A percentile compares a stretch with the other conserved stretches of the same genome.
phyloP scores from a whole-genome alignment of 139 green algal genomes.

The Chlorella sp. region DNA sequence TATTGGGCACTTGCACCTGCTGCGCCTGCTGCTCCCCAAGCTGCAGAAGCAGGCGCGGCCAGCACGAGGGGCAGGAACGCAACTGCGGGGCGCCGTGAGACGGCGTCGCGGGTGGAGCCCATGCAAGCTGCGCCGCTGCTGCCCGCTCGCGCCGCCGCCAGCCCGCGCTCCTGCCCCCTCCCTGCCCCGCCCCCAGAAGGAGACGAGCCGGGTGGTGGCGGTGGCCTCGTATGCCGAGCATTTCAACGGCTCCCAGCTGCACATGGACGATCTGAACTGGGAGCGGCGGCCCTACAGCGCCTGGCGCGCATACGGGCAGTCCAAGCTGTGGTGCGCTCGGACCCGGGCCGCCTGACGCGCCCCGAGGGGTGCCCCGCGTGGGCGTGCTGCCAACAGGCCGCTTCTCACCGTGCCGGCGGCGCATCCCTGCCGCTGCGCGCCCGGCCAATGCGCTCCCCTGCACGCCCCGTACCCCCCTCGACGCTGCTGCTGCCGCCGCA shows the following conservation, averaged over 20 bases:
- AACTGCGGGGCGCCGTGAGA: constrained; percentile 17
- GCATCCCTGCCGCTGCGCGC: background rate
- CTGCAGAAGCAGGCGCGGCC: constrained; percentile 10
- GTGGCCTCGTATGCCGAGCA: constrained; percentile 31
- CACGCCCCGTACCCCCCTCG: background rate
- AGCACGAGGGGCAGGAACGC: background rate
- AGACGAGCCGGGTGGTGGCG: constrained; percentile 23
- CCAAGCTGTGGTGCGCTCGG: constrained; percentile 31
- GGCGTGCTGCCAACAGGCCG: background rate
- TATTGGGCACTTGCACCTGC: constrained; percentile 48
- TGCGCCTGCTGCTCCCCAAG: constrained; percentile 28
- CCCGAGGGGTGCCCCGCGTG: background rate
- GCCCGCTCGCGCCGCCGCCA: background rate
- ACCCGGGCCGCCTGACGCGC: background rate
- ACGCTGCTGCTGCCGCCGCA: background rate
- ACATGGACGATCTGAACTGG: constrained; percentile 38
- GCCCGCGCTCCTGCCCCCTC: background rate
- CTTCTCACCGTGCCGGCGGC: background rate
- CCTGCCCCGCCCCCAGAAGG: background rate
- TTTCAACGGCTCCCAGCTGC: constrained; percentile 17
- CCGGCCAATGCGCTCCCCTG: background rate
- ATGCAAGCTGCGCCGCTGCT: background rate
- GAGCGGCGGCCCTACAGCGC: constrained; percentile 12
- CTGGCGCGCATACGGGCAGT: constrained; percentile 51
- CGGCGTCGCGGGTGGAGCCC: constrained; percentile 5